These are phyloP conservation scores for Alternaria sp. DNA, from an alignment of 2,329 filamentous ascomycete species.

Conservation along the genomic window DNA sequence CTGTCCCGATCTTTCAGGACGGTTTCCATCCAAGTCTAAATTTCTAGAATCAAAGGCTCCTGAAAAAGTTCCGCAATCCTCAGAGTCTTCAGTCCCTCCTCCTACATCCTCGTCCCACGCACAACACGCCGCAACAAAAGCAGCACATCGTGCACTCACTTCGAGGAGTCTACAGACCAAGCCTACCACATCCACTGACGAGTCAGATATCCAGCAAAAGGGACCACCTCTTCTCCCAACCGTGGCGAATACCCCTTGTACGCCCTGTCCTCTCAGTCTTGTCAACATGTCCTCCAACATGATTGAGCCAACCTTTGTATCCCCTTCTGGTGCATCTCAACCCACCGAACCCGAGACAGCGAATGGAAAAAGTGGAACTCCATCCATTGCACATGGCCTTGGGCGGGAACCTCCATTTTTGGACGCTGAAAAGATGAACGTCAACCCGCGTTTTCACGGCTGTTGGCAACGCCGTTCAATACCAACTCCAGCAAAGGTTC, in stretches of 20 bases:
- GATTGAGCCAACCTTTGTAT: background rate
- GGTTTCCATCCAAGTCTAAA: background rate
- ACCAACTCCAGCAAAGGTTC: background rate
- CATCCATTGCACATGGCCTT: background rate
- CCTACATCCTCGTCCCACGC: background rate
- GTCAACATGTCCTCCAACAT: background rate
- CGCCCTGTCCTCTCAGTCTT: background rate
- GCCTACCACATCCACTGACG: background rate
- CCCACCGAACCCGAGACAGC: background rate
- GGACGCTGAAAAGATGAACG: background rate
- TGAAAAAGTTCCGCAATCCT: background rate
- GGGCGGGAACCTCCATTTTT: background rate
- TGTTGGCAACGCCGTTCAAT: background rate
- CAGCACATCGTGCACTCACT: background rate
- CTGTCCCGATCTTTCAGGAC: background rate
- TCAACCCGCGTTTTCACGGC: background rate
- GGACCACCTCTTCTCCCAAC: no score
- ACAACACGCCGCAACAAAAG: background rate
- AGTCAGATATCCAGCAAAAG: background rate
- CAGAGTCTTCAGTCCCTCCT: background rate
- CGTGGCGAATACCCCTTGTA: background rate
- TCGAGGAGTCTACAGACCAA: background rate
- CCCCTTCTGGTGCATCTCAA: background rate
- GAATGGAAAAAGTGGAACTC: background rate
- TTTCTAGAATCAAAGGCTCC: background rate